Base-by-base conservation (phyloP, 495 filamentous ascomycete species). In the Podospora pseudopauciseta region DNA sequence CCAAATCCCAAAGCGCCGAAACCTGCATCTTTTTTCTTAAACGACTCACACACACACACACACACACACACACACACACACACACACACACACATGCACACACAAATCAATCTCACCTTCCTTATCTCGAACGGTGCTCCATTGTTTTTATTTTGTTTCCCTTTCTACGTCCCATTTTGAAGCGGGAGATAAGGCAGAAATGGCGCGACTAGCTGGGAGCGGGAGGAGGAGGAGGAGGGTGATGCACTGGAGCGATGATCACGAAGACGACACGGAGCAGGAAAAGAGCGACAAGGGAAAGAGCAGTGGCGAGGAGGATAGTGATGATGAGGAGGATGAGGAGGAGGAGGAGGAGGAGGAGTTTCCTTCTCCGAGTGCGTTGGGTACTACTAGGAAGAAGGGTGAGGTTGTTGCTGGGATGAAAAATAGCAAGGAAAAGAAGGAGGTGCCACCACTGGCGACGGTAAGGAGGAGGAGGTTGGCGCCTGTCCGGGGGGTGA, bases 311-410 rank as follows among this genome's bases (percentile, higher is more conserved):
- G 55, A 58, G 55, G 55, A 58, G 18, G 55, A 58, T 18, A 49
- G 13, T 16, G 9, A 26, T 1, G 26, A 20, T 20, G 20, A 20
- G 0, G 20, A 20, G 1, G 67, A 72, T 57, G 64, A 60, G 15
- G 56, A 65, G 73, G 57, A 67, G 34, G 54, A 65, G 30, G 65
- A 67, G 61, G 34, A 73, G 71, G 67, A 72, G 71, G 72, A 85
- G 80, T 70, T 85, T 81, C 74, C 74, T 49, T 71, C 71, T 30
- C 39, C 73, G 53, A 64, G n/a, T 18, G 39, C 30, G 26, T 63
- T 74, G 6, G 64, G 26, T 2, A 55, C 23, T 2, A 56, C 23
- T 1, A 39, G 32, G 6, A 67, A 60, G 39, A 65, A 71, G 27
- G 7, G 27, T 30, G 55, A 59, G 16, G n/a, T 54, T 3, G n/a